Evolutionary conservation across 352 stramenopile genomes (phyloP).

Genomic region (Globisporangium acanthophoron): DNA sequence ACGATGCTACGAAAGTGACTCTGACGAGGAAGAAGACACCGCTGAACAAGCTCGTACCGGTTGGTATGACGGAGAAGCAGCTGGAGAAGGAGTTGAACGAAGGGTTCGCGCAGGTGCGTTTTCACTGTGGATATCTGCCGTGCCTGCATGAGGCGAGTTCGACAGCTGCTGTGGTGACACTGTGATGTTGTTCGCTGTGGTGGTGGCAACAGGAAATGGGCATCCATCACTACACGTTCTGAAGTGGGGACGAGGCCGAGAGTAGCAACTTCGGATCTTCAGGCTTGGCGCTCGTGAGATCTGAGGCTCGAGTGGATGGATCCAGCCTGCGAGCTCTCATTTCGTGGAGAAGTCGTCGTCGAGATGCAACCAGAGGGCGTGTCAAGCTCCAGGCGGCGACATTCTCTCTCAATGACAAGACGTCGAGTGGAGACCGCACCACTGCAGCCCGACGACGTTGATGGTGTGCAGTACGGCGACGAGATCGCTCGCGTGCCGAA

Average conservation of each 20-base stretch:
- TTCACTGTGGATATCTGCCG: not conserved
- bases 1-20: slow-evolving; percentile 38
- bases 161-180: not conserved
- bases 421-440: slow-evolving; percentile 2
- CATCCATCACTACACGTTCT: slow-evolving; percentile 45
- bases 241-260: not conserved
- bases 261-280: not conserved
- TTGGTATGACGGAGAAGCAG: slow-evolving; percentile 29
- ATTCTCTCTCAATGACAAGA: not conserved
- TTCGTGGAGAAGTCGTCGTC: not conserved
- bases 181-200: not conserved
- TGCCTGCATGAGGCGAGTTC: not conserved
- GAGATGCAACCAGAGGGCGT: not conserved
- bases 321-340: too few relatives aligned
- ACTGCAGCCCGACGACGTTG: slow-evolving; percentile 58
- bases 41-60: slow-evolving; percentile 44
- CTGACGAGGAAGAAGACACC: slow-evolving; percentile 58
- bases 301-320: too few relatives aligned
- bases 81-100: slow-evolving; percentile 71
- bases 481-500: slow-evolving; percentile 36
- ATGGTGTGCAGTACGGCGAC: slow-evolving; percentile 57
- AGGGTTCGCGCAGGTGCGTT: slow-evolving; percentile 40
- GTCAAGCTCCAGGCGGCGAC: not conserved
- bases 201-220: slow-evolving; percentile 33
- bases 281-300: too few relatives aligned